Evolutionary conservation across 805 yeast genomes (phyloP), one percentile per base, ranked within the genome.

Genomic region (Starmerella apicola): DNA sequence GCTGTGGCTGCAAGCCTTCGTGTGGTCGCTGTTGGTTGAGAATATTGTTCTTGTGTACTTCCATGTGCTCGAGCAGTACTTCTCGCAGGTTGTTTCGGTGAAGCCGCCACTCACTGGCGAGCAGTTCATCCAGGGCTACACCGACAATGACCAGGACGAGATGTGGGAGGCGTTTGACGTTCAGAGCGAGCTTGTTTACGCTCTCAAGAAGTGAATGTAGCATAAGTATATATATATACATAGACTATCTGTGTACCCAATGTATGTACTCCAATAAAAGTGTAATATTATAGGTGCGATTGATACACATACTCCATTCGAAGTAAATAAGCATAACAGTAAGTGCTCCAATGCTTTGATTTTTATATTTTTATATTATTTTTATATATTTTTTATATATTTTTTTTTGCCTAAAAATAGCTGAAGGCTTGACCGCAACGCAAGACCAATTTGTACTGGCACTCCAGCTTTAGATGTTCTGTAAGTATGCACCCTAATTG

Each of bases 21-120:
- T 62, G 12, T 57, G 66, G 9, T 68, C 76, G 25, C 60, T 78
- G 27, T 35, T 65, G 12, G 57, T 72, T 31, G 84, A 78, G 58
- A 81, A 78, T 55, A 41, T 62, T 9, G 73, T 70, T 49, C 63
- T 76, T 24, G 46, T 43, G 2, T 10, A 37, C 12, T 25, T 31
- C 36, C 42, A 42, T 30, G 31, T 44, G 15, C 37, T 37, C 2
- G 12, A 17, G 25, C 9, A n/a, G 22, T 39, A 16, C 35, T 31
- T 19, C 23, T 16, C 32, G 18, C 12, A 29, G 10, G 26, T 23
- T 23, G 12, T 7, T 23, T 12, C 26, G 7, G 26, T 23, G 26
- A 23, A 23, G 7, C 10, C 26, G 7, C 10, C 12, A 7, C 7
- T 7, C 12, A 12, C 26, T 23, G 12, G 12, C 7, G 26, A 16